Evolutionary conservation across 1,284 basidiomycete species (phyloP).

Genomic region (Stereum hirsutum): DNA sequence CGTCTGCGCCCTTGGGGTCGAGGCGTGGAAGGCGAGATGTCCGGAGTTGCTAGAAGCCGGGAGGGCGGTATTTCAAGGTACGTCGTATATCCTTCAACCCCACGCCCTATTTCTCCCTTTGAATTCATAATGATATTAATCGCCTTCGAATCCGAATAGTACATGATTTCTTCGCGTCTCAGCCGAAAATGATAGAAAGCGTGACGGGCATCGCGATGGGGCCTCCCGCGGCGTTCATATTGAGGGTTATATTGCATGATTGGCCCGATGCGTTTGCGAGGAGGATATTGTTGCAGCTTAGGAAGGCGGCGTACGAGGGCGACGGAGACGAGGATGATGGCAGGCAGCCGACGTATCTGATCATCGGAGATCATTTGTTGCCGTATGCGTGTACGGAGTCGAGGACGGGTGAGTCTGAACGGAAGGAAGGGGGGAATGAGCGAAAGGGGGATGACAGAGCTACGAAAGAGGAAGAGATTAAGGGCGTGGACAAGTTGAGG

Average conservation of each 20-base stretch:
- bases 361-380: conserved; percentile 62
- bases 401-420: background rate
- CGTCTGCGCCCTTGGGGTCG: conserved; percentile 52
- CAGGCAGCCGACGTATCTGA: conserved; percentile 34
- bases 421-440: background rate
- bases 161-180: conserved; percentile 65
- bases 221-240: conserved; percentile 56
- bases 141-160: conserved; percentile 23
- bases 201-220: too few relatives aligned
- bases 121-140: background rate
- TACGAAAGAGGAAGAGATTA: background rate
- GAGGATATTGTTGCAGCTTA: conserved; percentile 26
- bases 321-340: conserved; percentile 10
- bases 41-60: conserved; percentile 52
- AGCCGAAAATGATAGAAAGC: conserved; percentile 26
- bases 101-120: background rate
- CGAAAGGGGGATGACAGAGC: background rate
- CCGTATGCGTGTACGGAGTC: conserved; percentile 44
- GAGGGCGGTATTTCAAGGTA: conserved; percentile 49
- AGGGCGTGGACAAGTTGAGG: conserved; percentile 24
- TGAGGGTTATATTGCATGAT: conserved; percentile 65
- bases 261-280: conserved; percentile 55
- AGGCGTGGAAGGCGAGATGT: conserved; percentile 53
- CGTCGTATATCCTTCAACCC: background rate
- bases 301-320: conserved; percentile 17